Base-by-base conservation (phyloP, 176 grass and related monocot genomes). In the Oryza punctata region DNA sequence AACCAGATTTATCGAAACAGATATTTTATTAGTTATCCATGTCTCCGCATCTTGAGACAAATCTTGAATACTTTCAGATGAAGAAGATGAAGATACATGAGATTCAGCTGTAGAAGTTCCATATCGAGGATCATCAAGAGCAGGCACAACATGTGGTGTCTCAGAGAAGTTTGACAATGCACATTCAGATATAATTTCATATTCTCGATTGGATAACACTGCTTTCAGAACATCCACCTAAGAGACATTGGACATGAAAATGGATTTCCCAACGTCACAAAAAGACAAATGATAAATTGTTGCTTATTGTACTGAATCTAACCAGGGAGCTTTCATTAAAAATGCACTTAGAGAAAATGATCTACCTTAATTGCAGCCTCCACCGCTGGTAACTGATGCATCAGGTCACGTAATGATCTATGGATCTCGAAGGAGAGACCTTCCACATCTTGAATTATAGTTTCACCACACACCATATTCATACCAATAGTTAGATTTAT, bases 191-290 rank as follows among this genome's bases (percentile, higher is more conserved):
- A 91, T 95, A 81, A 98, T 90, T 84, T 95, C 91, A 60, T 98
- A 98, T 85, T 98, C 96, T 69, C 89, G 81, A 78, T 95, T 95
- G 77, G 96, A 98, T 79, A 98, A 65, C 41, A 89, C 79, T 85
- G 93, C 93, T 95, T 98, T 98, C 75, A 98, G 66, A 88, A 93
- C 82, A 80, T 98, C 91, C 69, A 98, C 87, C 96, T 98, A 73
- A 64, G 19, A 73, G 63, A 61, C 18, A 79, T 73, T 64, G 7
- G 12, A 70, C 25, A 71, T 76, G 52, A 63, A 52, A 76, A 87
- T 57, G 66, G 71, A n/a, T 73, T 65, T 74, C 35, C n/a, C 67
- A 78, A 47, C 23, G n/a, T 7, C 33, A 70, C 23, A 44, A 69
- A 84, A 59, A 46, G 59, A 18, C 24, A 85, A 64, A 71, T 25